Evolutionary conservation across 2,329 filamentous ascomycete genomes (phyloP).

Genomic region (Cryphonectria naterciae): DNA sequence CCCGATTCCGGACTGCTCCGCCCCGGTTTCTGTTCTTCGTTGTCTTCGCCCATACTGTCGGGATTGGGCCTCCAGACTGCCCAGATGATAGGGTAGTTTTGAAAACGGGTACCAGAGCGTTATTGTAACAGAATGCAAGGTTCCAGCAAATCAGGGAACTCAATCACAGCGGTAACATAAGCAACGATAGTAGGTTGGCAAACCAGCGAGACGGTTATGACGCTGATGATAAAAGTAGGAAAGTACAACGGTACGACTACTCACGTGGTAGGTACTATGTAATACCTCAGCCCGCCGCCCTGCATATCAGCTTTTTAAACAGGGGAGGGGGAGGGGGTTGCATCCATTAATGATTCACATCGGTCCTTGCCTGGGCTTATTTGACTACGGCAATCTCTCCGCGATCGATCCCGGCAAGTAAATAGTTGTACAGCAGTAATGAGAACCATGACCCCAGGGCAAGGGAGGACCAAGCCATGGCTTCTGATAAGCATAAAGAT

Average conservation of each 20-base stretch:
- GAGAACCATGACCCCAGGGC: neutral
- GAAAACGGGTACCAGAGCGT: neutral
- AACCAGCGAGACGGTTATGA: neutral
- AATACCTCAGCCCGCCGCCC: neutral
- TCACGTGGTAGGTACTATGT: neutral
- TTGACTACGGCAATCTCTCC: conserved; percentile 1
- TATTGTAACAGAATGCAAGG: neutral
- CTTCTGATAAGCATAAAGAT: conserved; percentile 2
- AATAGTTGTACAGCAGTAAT: neutral
- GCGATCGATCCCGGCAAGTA: neutral
- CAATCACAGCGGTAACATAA: neutral
- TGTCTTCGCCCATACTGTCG: conserved; percentile 25
- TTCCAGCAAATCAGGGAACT: neutral
- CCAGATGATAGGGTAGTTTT: neutral
- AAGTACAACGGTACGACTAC: neutral
- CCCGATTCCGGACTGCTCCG: conserved; percentile 21
- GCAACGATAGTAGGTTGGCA: neutral
- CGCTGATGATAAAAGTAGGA: neutral
- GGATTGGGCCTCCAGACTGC: neutral
- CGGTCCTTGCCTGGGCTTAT: neutral
- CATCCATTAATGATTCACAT: neutral
- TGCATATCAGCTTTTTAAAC: neutral
- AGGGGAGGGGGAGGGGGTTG: neutral
- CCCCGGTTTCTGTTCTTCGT: conserved; percentile 23
- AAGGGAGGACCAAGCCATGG: neutral